Evolutionary conservation across 805 yeast genomes (phyloP), one percentile per base, ranked within the genome.

Genomic region (Saccharomycopsis fermentans): DNA sequence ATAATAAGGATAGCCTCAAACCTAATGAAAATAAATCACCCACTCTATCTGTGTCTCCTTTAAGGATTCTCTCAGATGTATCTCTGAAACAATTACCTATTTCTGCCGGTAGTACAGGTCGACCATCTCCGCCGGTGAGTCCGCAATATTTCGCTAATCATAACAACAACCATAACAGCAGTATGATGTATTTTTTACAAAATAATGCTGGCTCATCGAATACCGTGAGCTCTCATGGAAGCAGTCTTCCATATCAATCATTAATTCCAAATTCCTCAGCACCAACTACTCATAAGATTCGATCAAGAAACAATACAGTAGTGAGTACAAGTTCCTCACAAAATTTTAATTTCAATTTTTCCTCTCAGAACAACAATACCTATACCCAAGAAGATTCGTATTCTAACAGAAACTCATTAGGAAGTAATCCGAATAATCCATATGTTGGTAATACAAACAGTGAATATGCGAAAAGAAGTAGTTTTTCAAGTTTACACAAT

Each of bases 61-160:
- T 60, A 21, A 58, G 56, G 34, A 24, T 60, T 21, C 56, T 60
- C 6, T 50, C 56, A 11, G 63, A 60, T 47, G 63, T 60, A 2
- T 60, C 63, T 12, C 40, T 59, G 14, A 61, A 60, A 21, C 63
- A 60, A 47, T 16, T 58, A 12, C 63, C 63, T 19, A 55, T 60
- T 6, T 35, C 55, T 11, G 51, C 29, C 1, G 36, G 26, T n/a
- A 55, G 32, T 19, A 50, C 17, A 39, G 32, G 54, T 3, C 27
- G 55, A 34, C 61, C 63, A 35, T 53, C 59, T 2, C 61, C 60
- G 16, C 63, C 61, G 4, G 61, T 43, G n/a, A 59, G 29, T 54
- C 61, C 24, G 58, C 63, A 19, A 60, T 55, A 24, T 35, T 55
- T 9, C 58, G 55, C 17, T 37, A 19, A 19, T 40, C 50, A 16